These are phyloP conservation scores for Pleurotus eryngii DNA, from an alignment of 768 basidiomycete genomes.

Conservation along the genomic window DNA sequence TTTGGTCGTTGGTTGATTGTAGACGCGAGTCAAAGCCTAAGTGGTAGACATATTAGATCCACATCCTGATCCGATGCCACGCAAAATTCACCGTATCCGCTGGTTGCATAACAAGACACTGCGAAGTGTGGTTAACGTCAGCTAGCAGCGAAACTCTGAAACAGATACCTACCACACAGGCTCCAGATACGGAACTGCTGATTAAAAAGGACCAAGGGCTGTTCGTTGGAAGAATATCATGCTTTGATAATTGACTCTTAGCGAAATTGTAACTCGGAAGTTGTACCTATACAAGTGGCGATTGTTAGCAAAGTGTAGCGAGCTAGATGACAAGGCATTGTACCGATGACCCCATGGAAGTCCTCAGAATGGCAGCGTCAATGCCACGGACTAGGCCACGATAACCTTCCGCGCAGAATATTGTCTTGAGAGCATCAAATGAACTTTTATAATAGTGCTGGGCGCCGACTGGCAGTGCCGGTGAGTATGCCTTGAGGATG, in stretches of 20 bases:
- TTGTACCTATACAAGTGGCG: conserved; percentile 62
- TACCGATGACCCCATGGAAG: conserved; percentile 91
- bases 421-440: conserved; percentile 75
- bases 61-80: not conserved
- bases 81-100: conserved; percentile 65
- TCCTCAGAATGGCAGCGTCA: conserved; percentile 89
- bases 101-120: conserved; percentile 94
- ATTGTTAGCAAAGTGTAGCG: not conserved
- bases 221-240: conserved; percentile 68
- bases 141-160: not conserved
- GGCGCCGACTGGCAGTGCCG: conserved; percentile 88
- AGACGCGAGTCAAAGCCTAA: conserved; percentile 88
- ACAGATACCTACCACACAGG: conserved; percentile 73
- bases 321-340: conserved; percentile 12
- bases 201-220: conserved; percentile 85
- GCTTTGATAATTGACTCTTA: conserved; percentile 71
- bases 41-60: too few relatives aligned
- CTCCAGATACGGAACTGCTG: conserved; percentile 85
- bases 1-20: conserved; percentile 84
- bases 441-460: conserved; percentile 91
- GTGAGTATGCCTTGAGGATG: conserved; percentile 78
- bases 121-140: conserved; percentile 10
- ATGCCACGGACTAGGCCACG: conserved; percentile 87
- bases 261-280: conserved; percentile 94
- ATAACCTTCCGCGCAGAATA: conserved; percentile 73